Evolutionary conservation across 2,329 filamentous ascomycete genomes (phyloP).

Genomic region (Colletotrichum musicola): DNA sequence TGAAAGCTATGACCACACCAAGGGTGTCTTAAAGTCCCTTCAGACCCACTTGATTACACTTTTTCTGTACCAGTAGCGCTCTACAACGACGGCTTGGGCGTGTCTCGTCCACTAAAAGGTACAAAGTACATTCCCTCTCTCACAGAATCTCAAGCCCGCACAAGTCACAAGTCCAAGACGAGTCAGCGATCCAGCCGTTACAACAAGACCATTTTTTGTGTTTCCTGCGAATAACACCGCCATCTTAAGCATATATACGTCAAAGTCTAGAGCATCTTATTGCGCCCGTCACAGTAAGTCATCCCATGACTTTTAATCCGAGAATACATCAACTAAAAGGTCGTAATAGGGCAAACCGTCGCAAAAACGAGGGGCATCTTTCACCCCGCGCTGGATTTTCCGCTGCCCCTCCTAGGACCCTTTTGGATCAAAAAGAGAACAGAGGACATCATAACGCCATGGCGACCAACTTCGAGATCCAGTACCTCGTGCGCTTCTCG

Average conservation of each 20-base stretch:
- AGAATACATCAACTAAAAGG: accelerated
- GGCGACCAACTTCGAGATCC: constrained; percentile 56
- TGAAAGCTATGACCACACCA: neutral
- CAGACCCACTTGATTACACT: no score
- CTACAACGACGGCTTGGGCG: neutral
- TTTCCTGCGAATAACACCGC: neutral
- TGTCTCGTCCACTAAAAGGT: constrained; percentile 14
- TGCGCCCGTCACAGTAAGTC: neutral
- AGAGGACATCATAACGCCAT: neutral
- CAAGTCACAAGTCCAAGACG: constrained; percentile 3
- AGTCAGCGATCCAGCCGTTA: constrained; percentile 20
- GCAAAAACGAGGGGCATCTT: constrained; percentile 34
- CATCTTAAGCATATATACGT: neutral
- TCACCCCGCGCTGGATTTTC: constrained; percentile 29
- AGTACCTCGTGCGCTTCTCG: constrained; percentile 90
- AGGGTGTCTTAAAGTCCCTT: neutral
- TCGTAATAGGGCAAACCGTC: neutral
- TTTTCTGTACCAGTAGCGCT: neutral
- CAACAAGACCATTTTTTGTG: neutral
- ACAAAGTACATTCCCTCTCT: neutral
- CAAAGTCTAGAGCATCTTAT: neutral
- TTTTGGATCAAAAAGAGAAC: neutral
- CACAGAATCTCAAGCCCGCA: neutral
- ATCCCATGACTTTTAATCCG: accelerated
- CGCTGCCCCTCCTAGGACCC: constrained; percentile 10